These are phyloP conservation scores for Saccharomycopsis sp. DNA, from an alignment of 805 yeast genomes.

Conservation along the genomic window DNA sequence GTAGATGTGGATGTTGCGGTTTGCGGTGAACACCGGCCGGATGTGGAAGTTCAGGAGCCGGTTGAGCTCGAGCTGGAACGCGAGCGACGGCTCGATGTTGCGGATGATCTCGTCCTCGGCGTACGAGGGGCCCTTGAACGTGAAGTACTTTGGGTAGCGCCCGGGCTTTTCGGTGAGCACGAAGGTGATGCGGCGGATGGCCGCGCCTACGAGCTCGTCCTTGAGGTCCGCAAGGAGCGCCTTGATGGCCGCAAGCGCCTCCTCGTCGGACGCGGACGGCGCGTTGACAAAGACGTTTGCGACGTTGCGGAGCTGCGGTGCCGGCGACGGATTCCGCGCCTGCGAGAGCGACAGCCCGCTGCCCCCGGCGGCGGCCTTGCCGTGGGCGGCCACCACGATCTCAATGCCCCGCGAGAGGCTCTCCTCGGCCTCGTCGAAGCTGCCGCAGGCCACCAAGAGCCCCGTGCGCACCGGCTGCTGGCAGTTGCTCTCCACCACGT, in stretches of 20 bases:
- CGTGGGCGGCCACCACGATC: too few species aligned
- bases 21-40: constrained; percentile 91
- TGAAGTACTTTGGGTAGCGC: constrained; percentile 88
- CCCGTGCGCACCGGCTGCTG: constrained; percentile 74
- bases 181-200: constrained; percentile 89
- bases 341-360: too few species aligned
- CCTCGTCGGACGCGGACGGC: constrained; percentile 67
- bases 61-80: constrained; percentile 92
- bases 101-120: constrained; percentile 88
- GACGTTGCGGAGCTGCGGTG: constrained; percentile 56
- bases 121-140: constrained; percentile 85
- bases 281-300: constrained; percentile 72
- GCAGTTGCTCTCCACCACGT: constrained; percentile 65
- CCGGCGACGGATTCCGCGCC: too few species aligned
- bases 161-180: constrained; percentile 81
- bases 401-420: constrained; percentile 69
- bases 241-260: constrained; percentile 53
- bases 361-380: too few species aligned
- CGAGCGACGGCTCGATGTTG: constrained; percentile 97
- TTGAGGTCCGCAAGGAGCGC: constrained; percentile 61
- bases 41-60: constrained; percentile 92
- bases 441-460: constrained; percentile 67
- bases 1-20: constrained; percentile 95
- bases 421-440: constrained; percentile 91
- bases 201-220: constrained; percentile 62